Conservation (phyloP, 2,329 filamentous ascomycete species). For the Pyricularia sp. region DNA sequence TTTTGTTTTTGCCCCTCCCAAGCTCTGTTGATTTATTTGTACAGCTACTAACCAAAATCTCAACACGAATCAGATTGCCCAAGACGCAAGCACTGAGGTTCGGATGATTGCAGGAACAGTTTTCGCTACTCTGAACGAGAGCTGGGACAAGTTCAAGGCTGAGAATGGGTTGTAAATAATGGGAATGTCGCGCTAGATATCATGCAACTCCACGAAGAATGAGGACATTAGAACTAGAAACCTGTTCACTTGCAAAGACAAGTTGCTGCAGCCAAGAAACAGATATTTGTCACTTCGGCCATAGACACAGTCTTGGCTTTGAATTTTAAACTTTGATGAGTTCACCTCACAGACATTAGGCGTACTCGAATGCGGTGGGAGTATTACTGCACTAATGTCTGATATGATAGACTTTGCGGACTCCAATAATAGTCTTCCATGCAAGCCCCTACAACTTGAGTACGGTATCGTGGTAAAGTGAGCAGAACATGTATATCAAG, state of each 20-base stretch:
- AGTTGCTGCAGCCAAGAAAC: not conserved
- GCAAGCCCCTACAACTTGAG: not conserved
- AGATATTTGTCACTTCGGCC: not conserved
- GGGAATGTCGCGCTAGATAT: not conserved
- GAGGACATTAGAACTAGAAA: not conserved
- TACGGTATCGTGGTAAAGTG: not conserved
- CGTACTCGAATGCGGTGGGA: too few species aligned
- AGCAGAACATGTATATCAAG: not conserved
- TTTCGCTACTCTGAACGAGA: conserved; percentile 61
- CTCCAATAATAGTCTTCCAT: not conserved
- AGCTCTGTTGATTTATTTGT: not conserved
- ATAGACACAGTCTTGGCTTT: not conserved
- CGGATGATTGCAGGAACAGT: conserved; percentile 56
- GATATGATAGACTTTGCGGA: not conserved
- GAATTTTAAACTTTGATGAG: not conserved
- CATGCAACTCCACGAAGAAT: not conserved
- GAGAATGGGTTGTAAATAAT: conserved; percentile 52
- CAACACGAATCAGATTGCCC: conserved; percentile 41
- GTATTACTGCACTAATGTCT: not conserved
- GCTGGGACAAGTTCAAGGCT: conserved; percentile 64
- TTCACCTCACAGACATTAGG: not conserved
- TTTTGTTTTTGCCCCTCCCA: not conserved
- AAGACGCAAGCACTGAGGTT: conserved; percentile 55
- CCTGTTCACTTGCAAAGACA: not conserved
- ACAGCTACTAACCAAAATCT: not conserved